phyloP scores from a whole-genome alignment of 495 filamentous ascomycete species.

The Aspergillus ellipticus region DNA sequence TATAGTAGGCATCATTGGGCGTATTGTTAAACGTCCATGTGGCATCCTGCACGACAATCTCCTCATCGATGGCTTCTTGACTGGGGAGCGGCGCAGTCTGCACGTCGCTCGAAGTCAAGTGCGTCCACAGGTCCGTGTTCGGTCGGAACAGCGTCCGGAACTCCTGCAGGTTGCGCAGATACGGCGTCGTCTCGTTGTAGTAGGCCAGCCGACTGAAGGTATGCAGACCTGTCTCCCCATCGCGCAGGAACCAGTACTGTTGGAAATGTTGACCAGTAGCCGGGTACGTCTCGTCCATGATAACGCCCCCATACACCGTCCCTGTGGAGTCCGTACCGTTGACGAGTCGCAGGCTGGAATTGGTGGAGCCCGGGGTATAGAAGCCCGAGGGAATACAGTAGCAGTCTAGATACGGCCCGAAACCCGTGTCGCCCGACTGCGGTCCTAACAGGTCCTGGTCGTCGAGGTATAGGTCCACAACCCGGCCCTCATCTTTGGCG shows the following conservation, averaged over 20 bases:
- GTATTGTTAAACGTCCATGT: slow-evolving; percentile 53
- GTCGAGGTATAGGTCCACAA: slow-evolving; percentile 42
- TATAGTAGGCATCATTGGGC: slow-evolving; percentile 46
- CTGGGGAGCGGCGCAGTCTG: slow-evolving; percentile 52
- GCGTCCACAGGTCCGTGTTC: slow-evolving; percentile 53
- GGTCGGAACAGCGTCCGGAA: slow-evolving; percentile 54
- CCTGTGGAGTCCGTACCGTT: slow-evolving; percentile 46
- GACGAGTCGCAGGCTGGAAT: slow-evolving; percentile 40
- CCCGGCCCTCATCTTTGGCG: slow-evolving; percentile 39
- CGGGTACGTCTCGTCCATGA: slow-evolving; percentile 49
- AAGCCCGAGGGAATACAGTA: slow-evolving; percentile 53
- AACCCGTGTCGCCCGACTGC: slow-evolving; percentile 40
- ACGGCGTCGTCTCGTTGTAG: slow-evolving; percentile 49
- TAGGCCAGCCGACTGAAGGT: slow-evolving; percentile 53
- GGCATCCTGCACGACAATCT: slow-evolving; percentile 53
- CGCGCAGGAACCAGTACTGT: slow-evolving; percentile 56
- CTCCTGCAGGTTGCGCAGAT: slow-evolving; percentile 52
- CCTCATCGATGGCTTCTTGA: slow-evolving; percentile 32
- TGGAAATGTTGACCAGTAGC: slow-evolving; percentile 50
- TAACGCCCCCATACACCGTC: slow-evolving; percentile 46
- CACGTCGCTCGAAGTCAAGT: slow-evolving; percentile 46
- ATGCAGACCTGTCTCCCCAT: slow-evolving; percentile 53
- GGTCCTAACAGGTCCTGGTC: slow-evolving; percentile 48
- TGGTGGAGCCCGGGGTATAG: slow-evolving; percentile 49
- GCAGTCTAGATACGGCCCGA: slow-evolving; percentile 55